A percentile compares a stretch with the other conserved stretches of the same genome.
phyloP scores from a whole-genome alignment of 495 filamentous ascomycete species.

The Clohesyomyces aquaticus region DNA sequence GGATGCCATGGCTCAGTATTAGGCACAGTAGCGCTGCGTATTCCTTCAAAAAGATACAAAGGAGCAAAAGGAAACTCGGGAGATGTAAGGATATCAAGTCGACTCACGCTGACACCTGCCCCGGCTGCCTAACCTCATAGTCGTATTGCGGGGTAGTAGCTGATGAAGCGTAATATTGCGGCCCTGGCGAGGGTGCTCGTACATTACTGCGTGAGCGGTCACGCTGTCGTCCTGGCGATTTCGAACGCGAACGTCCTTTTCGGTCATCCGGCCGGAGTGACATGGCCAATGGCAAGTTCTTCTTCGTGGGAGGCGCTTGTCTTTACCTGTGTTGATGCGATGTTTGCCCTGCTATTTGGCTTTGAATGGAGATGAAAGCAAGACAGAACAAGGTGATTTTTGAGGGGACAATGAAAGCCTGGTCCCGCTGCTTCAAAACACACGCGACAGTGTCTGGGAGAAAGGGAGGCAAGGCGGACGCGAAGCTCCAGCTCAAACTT shows the following conservation, averaged over 20 bases:
- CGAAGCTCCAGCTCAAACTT: background rate
- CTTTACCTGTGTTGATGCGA: too few relatives aligned
- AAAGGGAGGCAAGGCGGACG: background rate
- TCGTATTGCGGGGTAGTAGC: constrained; percentile 35
- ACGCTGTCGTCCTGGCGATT: constrained; percentile 34
- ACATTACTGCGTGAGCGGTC: constrained; percentile 40
- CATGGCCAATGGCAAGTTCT: constrained; percentile 20
- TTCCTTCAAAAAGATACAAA: too few relatives aligned
- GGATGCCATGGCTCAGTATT: constrained; percentile 30
- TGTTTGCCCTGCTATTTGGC: too few relatives aligned
- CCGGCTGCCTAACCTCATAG: constrained; percentile 41
- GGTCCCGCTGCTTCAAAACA: too few relatives aligned
- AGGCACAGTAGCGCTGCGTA: too few relatives aligned
- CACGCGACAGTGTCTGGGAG: background rate
- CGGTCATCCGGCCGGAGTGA: constrained; percentile 37
- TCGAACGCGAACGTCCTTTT: constrained; percentile 39
- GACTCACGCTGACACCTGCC: constrained; percentile 27
- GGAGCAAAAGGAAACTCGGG: too few relatives aligned
- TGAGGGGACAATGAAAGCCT: background rate
- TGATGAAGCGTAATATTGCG: constrained; percentile 31
- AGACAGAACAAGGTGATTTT: too few relatives aligned
- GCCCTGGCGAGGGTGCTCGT: constrained; percentile 38
- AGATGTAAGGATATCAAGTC: too few relatives aligned
- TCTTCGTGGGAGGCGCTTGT: too few relatives aligned
- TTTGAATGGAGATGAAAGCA: too few relatives aligned